Evolutionary conservation across 371 early-diverging fungal genomes (phyloP).

Genomic region (Saksenaea vasiformis): DNA sequence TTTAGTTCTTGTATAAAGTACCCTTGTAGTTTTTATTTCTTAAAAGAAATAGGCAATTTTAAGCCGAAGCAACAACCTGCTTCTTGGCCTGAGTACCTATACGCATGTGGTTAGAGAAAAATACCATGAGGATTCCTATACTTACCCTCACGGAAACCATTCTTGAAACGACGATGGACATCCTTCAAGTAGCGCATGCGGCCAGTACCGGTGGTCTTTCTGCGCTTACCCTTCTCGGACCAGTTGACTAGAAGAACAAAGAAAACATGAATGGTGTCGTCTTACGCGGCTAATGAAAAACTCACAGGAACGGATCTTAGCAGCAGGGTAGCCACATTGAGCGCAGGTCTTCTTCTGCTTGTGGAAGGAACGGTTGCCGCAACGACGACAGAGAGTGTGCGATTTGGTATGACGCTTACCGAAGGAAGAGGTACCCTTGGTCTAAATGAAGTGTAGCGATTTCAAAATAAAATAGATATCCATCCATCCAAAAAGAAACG

Average conservation of each 20-base stretch:
- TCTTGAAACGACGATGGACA: conserved; percentile 90
- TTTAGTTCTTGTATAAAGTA: neutral
- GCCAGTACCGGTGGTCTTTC: conserved; percentile 98
- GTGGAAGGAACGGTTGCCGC: conserved; percentile 98
- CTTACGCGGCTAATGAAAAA: conserved; percentile 10
- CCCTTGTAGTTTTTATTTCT: conserved; percentile 1
- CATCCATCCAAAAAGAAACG: neutral
- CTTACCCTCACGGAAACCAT: conserved; percentile 91
- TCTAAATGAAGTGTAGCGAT: conserved; percentile 50
- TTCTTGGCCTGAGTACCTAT: conserved; percentile 58
- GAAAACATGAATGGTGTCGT: neutral
- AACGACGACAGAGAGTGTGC: conserved; percentile 97
- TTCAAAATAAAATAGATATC: neutral
- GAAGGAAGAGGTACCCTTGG: conserved; percentile 99
- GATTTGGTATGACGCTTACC: conserved; percentile 99
- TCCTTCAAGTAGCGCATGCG: conserved; percentile 95
- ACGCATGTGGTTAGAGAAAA: no score
- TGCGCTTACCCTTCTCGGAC: conserved; percentile 94
- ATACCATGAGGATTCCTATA: no score
- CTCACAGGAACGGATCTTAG: conserved; percentile 94
- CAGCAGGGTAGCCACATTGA: conserved; percentile 98
- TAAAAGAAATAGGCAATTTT: conserved; percentile 16
- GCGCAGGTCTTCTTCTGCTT: conserved; percentile 99
- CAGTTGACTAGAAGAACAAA: conserved; percentile 72
- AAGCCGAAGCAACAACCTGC: conserved; percentile 49